A percentile compares a stretch with the other conserved stretches of the same genome.
Evolutionary conservation across 2,329 filamentous ascomycete genomes (phyloP).

Genomic region (Thielaviopsis euricoi): DNA sequence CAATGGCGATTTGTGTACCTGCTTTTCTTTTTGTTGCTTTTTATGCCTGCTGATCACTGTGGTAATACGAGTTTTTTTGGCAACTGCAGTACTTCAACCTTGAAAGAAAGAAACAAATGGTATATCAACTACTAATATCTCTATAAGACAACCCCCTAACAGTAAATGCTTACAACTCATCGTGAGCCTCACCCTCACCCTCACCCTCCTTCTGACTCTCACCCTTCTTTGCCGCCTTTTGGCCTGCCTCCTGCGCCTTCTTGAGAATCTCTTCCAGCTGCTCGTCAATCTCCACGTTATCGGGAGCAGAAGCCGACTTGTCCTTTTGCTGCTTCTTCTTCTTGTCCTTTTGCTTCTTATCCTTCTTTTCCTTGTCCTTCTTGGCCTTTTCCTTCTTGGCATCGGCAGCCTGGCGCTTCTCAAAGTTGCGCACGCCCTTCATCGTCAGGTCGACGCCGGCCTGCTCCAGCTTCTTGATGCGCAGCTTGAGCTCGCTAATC

Average conservation of each 20-base stretch:
- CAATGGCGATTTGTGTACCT: no score
- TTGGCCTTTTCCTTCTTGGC: constrained; percentile 29
- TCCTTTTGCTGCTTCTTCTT: constrained; percentile 23
- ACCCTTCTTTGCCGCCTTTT: constrained; percentile 15
- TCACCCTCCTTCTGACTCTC: constrained; percentile 11
- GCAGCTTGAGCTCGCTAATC: constrained; percentile 52
- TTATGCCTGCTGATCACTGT: neutral
- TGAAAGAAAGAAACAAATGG: neutral
- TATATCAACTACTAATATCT: neutral
- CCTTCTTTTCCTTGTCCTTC: constrained; percentile 25
- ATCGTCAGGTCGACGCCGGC: constrained; percentile 53
- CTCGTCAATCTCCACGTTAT: constrained; percentile 26
- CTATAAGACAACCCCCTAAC: neutral
- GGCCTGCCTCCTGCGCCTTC: constrained; percentile 20
- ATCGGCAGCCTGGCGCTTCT: constrained; percentile 28
- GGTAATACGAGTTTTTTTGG: neutral
- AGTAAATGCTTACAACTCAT: constrained; percentile 14
- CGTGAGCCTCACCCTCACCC: constrained; percentile 16
- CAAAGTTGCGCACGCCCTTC: constrained; percentile 45
- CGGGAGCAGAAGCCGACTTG: no score
- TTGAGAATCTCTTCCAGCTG: constrained; percentile 34
- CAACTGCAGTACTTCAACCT: no score
- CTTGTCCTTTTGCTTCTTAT: constrained; percentile 24
- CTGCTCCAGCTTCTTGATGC: constrained; percentile 55
- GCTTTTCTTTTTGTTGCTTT: neutral